A percentile compares a stretch with the other conserved stretches of the same genome.
These are phyloP conservation scores for Lepidium aucheri DNA, from an alignment of 345 rosid genomes.

Conservation along the genomic window DNA sequence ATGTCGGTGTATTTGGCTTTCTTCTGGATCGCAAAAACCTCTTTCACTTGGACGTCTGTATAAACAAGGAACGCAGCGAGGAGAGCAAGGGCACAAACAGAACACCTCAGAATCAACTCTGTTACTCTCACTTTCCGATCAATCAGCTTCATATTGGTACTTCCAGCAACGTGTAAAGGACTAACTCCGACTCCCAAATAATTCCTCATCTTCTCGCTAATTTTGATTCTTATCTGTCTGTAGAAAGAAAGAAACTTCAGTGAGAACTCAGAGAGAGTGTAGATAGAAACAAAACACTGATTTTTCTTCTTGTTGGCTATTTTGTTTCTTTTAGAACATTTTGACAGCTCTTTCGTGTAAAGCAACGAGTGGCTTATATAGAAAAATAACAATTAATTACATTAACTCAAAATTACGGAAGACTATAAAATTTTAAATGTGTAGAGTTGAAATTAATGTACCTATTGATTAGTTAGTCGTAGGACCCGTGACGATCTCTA, in stretches of 20 bases:
- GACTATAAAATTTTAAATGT: neutral
- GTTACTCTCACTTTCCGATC: conserved; percentile 63
- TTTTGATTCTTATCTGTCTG: neutral
- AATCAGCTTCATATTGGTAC: conserved; percentile 33
- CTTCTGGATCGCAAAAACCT: conserved; percentile 68
- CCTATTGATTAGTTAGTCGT: neutral
- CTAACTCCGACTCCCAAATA: conserved; percentile 72
- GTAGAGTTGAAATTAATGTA: neutral
- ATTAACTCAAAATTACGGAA: neutral
- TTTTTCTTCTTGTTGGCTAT: conserved; percentile 1
- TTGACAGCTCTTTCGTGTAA: neutral
- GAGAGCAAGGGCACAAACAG: conserved; percentile 52
- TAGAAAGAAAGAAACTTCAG: neutral
- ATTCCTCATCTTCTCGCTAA: conserved; percentile 33
- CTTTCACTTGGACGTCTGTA: conserved; percentile 62
- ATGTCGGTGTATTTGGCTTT: conserved; percentile 74
- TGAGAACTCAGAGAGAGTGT: neutral
- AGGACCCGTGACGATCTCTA: conserved; percentile 10
- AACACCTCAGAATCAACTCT: conserved; percentile 71
- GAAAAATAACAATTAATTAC: neutral
- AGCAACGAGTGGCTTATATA: conserved; percentile 3
- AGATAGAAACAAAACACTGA: neutral
- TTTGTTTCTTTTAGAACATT: conserved; percentile 1
- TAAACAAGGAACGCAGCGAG: conserved; percentile 60
- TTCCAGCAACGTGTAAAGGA: conserved; percentile 55